Evolutionary conservation across 2,329 filamentous ascomycete genomes (phyloP), one percentile per base, ranked within the genome.

Genomic region (Nannizziopsis barbatae): DNA sequence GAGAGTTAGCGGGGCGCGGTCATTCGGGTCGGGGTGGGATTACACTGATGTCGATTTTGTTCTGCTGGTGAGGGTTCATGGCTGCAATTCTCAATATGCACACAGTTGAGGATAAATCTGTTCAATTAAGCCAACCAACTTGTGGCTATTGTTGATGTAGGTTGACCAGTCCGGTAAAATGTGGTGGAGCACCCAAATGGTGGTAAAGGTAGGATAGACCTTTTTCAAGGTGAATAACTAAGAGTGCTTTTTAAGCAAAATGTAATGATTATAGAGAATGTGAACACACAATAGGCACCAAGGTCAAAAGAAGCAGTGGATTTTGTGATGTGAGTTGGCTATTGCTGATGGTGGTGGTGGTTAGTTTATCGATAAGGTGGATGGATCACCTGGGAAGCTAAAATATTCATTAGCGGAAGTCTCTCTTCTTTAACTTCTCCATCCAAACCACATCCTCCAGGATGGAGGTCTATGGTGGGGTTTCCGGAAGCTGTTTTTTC

Each of bases 31-130:
- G 7, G 37, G 40, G 4, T 35, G 27, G 42, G 7, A 14, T 74
- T 73, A 95, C 92, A 75, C 79, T 89, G 71, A 95, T 77, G 71
- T 98, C 92, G 62, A 96, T 78, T 76, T 98, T 96, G 77, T 95
- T 95, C 78, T 94, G 89, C 76, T 95, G 86, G 68, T 89, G 87
- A 60, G 90, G 90, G 69, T 95, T 95, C 87, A 96, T 93, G 56
- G 59, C 75, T 68, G 52, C 49, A 49, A 44, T 52, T 37, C 43
- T 43, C 35, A 22, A 42, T 15, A 32, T 42, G 9, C 32, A 17
- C 38, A 38, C 31, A 45, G 50, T 36, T 22, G 18, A 14, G 8
- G 17, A 17, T 15, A 40, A 15, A 46, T 37, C 40, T 42, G 46
- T 49, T 43, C 42, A 47, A 48, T n/a, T 45, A 31, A 33, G 15